Evolutionary conservation across 768 basidiomycete genomes (phyloP).

Genomic region (Collybiopsis confluens): DNA sequence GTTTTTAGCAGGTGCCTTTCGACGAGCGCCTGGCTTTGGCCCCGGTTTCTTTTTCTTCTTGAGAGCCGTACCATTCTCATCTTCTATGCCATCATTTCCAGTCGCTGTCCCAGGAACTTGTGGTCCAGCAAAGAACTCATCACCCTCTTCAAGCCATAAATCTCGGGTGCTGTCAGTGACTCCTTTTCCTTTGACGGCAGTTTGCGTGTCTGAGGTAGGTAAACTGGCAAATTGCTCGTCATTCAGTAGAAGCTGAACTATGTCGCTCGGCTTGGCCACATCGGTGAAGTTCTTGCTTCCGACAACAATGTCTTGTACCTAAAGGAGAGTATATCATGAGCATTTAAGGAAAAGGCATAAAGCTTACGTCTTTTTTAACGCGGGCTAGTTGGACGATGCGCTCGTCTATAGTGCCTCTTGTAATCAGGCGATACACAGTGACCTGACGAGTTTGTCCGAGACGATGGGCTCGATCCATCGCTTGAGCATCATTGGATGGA

Average conservation of each 20-base stretch:
- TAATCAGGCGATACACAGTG: constrained; percentile 93
- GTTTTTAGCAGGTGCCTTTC: constrained; percentile 21
- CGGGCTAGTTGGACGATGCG: constrained; percentile 94
- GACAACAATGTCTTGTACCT: constrained; percentile 99
- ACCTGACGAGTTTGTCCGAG: constrained; percentile 96
- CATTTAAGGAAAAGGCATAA: neutral
- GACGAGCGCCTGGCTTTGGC: constrained; percentile 27
- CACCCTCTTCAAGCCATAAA: constrained; percentile 83
- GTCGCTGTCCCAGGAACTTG: constrained; percentile 24
- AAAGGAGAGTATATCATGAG: constrained; percentile 9
- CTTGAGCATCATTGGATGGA: constrained; percentile 95
- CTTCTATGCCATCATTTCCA: constrained; percentile 26
- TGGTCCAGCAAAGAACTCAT: constrained; percentile 74
- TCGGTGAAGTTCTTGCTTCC: constrained; percentile 95
- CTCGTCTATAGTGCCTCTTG: constrained; percentile 92
- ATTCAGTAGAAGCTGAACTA: constrained; percentile 89
- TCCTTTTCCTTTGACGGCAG: constrained; percentile 26
- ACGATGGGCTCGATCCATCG: constrained; percentile 97
- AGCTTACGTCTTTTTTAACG: constrained; percentile 89
- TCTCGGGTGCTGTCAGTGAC: constrained; percentile 47
- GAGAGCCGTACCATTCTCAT: constrained; percentile 27
- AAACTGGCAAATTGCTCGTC: constrained; percentile 87
- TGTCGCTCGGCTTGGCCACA: constrained; percentile 92
- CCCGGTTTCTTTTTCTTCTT: constrained; percentile 14
- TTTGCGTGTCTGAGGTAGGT: constrained; percentile 39